Conservation (phyloP, 2,329 filamentous ascomycete genomes). For the Ceratocystis variospora region DNA sequence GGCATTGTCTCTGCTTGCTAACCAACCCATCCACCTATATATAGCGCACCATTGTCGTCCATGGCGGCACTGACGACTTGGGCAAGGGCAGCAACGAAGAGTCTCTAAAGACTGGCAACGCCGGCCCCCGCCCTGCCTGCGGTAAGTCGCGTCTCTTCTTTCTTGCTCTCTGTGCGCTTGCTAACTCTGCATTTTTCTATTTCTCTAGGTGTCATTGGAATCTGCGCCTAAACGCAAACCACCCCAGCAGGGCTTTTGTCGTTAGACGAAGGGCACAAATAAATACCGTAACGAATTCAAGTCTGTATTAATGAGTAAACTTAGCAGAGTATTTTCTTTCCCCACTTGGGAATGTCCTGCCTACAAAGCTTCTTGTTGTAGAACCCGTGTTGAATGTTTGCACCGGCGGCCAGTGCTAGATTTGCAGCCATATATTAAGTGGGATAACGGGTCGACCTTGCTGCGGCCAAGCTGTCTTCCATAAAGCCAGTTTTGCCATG, state of each 20-base stretch:
- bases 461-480: no score
- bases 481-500: no score
- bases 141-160: slow-evolving; percentile 41
- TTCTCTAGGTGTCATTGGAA: slow-evolving; percentile 65
- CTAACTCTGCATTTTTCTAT: background rate
- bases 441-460: no score
- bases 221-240: slow-evolving; percentile 48
- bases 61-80: slow-evolving; percentile 91
- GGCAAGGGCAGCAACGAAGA: slow-evolving; percentile 85
- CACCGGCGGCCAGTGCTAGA: no score
- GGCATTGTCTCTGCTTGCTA: background rate
- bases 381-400: no score
- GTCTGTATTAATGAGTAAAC: slow-evolving; percentile 4
- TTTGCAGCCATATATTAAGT: no score
- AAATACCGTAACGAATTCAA: background rate
- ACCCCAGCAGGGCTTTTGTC: background rate
- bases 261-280: background rate
- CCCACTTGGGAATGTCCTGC: background rate
- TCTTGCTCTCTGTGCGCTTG: background rate
- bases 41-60: slow-evolving; percentile 85
- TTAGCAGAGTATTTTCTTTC: background rate
- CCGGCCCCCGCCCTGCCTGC: slow-evolving; percentile 83
- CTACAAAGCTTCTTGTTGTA: background rate
- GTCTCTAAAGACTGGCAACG: slow-evolving; percentile 97
- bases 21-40: slow-evolving; percentile 28